Base-by-base conservation (phyloP, 163 green algal species). In the Scenedesmus sp. region DNA sequence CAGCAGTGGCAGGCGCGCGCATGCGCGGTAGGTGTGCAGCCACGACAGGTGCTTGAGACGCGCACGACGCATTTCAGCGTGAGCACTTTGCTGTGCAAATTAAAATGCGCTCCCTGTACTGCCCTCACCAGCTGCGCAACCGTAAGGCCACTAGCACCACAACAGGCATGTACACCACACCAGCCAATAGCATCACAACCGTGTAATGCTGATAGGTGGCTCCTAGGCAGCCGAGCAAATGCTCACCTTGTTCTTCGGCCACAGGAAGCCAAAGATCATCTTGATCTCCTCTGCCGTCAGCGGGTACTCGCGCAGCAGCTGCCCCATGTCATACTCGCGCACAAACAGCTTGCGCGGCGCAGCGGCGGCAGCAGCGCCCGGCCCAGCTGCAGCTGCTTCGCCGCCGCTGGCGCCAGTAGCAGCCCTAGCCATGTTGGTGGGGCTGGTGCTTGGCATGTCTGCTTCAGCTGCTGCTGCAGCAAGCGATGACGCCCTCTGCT, bases 221-320 rank as follows among this genome's bases (percentile, higher is more conserved):
- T 10, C 34, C 0, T 46, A 46, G 34, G 34, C 34, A 46, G 34
- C 16, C 18, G 15, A 8, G 0, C 70, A 46, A 7, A 0, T 18
- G 0, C 81, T 57, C 54, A 90, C 92, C 92, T 91, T 93, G 79
- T 94, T 94, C 92, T 94, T 92, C 8, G 77, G 62, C 82, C 81
- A 92, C 18, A 92, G 62, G 82, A 91, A 90, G 67, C 93, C 93
- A 54, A 96, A 95, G 56, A 95, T 94, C 86, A 94, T 93, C 88
- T 95, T 95, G 46, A 95, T 95, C 59, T 96, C 94, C 56, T 96
- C 93, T 70, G 93, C 94, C 34, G 77, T 94, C 7, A 95, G 82
- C 52, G 94, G 93, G 82, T 96, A 93, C 91, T 96, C 93, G 3
- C 93, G 64, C 90, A 89, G 54, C 88, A 95, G 86, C 62, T 18